These are phyloP conservation scores for Microsporum canis DNA, from an alignment of 2,329 filamentous ascomycete species.

Conservation along the genomic window DNA sequence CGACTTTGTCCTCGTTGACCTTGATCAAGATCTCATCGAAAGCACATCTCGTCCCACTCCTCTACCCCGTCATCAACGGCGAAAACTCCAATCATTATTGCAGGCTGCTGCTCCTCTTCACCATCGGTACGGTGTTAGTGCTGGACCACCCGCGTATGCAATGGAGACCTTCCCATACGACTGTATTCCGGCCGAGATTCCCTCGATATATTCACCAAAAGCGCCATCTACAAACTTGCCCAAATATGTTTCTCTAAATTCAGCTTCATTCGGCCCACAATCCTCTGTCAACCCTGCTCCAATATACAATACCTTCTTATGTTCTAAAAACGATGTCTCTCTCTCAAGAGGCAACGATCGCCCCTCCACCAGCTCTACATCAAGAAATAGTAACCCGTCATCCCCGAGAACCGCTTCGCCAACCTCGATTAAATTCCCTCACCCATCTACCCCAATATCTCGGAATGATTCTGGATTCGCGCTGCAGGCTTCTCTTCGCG, in stretches of 20 bases:
- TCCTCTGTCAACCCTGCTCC: constrained; percentile 47
- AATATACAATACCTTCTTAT: constrained; percentile 84
- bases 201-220: constrained; percentile 63
- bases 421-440: constrained; percentile 64
- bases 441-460: constrained; percentile 69
- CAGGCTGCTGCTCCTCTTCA: constrained; percentile 87
- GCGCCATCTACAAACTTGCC: constrained; percentile 61
- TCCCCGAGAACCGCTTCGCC: constrained; percentile 54
- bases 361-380: constrained; percentile 59
- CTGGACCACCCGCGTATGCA: constrained; percentile 85
- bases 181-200: constrained; percentile 76
- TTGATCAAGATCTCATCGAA: constrained; percentile 84
- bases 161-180: constrained; percentile 88
- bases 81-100: constrained; percentile 78
- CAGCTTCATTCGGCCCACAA: constrained; percentile 65
- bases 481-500: constrained; percentile 70
- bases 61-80: constrained; percentile 75
- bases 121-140: constrained; percentile 72
- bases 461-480: constrained; percentile 87
- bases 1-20: constrained; percentile 87
- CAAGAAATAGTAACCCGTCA: constrained; percentile 42
- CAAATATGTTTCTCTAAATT: constrained; percentile 82
- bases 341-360: constrained; percentile 48
- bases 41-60: constrained; percentile 65
- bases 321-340: constrained; percentile 56